These are phyloP conservation scores for Globisporangium paddicum DNA, from an alignment of 352 stramenopile genomes.

Conservation along the genomic window DNA sequence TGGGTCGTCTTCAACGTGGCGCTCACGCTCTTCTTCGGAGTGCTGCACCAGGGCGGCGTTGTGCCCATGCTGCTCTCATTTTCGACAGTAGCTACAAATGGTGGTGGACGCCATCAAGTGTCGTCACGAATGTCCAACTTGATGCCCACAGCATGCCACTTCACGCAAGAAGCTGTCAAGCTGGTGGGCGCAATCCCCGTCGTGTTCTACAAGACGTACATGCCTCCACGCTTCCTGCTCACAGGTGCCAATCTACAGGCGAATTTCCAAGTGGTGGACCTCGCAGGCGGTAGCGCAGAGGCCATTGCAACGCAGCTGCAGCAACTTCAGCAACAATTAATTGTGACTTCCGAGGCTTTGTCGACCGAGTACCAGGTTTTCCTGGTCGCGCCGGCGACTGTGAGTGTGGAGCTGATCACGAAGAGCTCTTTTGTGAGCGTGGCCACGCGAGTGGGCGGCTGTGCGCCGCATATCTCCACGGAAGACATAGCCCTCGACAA, in stretches of 20 bases:
- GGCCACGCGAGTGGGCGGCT: no score
- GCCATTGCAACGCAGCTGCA: slow-evolving; percentile 7
- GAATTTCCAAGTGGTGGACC: slow-evolving; percentile 47
- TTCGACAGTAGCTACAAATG: slow-evolving; percentile 13
- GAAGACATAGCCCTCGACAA: no score
- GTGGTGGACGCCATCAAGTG: no score
- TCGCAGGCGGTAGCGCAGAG: slow-evolving; percentile 24
- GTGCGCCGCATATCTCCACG: no score
- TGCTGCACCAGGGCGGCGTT: slow-evolving; percentile 70
- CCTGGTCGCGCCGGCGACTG: no score
- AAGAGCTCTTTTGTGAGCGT: no score
- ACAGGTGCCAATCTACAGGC: slow-evolving; percentile 11
- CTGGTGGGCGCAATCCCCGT: slow-evolving; percentile 24
- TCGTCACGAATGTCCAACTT: no score
- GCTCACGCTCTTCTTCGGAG: slow-evolving; percentile 58
- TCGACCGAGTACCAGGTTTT: slow-evolving; percentile 15
- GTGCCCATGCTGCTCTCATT: slow-evolving; percentile 54
- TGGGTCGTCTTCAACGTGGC: slow-evolving; percentile 55
- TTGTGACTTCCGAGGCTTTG: neutral
- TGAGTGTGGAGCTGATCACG: no score
- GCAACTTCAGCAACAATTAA: neutral
- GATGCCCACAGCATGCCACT: neutral
- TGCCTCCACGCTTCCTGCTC: slow-evolving; percentile 77
- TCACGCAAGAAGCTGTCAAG: slow-evolving; percentile 1
- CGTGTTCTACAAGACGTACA: slow-evolving; percentile 77